Evolutionary conservation across 306 rosid species (phyloP).

Genomic region (Canavalia gladiata): DNA sequence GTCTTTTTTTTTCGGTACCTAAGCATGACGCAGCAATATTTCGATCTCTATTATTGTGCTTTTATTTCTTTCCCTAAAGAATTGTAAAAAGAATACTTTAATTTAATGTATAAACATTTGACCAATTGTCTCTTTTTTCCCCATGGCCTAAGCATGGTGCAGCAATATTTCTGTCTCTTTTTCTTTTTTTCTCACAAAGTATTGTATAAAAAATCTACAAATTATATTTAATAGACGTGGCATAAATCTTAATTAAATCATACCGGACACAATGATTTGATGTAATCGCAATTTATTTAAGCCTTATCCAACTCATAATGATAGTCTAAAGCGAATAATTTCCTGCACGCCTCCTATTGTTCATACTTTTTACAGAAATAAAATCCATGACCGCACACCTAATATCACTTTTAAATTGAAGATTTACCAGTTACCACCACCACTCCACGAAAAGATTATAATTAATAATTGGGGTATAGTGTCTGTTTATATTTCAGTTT

Average conservation of each 20-base stretch:
- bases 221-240: not conserved
- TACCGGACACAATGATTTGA: constrained; percentile 3
- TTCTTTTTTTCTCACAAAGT: not conserved
- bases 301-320: not conserved
- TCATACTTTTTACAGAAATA: not conserved
- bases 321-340: not conserved
- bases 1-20: not conserved
- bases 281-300: not conserved
- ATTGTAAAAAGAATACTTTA: no score
- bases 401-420: constrained; percentile 5
- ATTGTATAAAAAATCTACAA: not conserved
- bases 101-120: not conserved
- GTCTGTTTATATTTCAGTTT: no score
- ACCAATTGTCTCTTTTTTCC: not conserved
- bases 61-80: not conserved
- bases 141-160: not conserved
- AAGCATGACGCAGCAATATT: not conserved
- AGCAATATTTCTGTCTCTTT: not conserved
- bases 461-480: not conserved
- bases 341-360: constrained; percentile 3
- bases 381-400: not conserved
- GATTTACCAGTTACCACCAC: not conserved
- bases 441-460: not conserved
- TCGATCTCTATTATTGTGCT: not conserved
- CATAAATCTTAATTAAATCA: not conserved